These are phyloP conservation scores for Cryphonectria naterciae DNA, from an alignment of 2,329 filamentous ascomycete genomes.

Conservation along the genomic window DNA sequence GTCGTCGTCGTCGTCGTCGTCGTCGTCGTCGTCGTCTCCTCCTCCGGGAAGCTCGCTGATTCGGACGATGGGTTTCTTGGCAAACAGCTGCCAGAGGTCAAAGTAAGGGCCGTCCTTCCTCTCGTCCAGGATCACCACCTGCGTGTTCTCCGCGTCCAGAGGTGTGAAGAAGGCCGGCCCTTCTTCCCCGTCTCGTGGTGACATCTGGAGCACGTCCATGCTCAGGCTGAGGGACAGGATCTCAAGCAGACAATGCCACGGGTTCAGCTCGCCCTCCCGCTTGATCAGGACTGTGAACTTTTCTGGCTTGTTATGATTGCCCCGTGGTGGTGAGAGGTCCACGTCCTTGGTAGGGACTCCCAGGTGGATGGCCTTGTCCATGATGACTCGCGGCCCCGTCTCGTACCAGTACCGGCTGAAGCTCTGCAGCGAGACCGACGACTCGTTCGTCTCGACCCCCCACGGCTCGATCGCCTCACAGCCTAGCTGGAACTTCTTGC, in stretches of 20 bases:
- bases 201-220: constrained; percentile 36
- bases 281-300: constrained; percentile 36
- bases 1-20: too few species aligned
- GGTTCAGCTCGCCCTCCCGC: constrained; percentile 35
- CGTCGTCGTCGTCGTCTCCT: too few species aligned
- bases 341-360: not conserved
- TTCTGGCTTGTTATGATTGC: not conserved
- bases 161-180: constrained; percentile 23
- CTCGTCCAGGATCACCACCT: constrained; percentile 37
- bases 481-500: constrained; percentile 15
- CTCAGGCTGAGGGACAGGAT: constrained; percentile 36
- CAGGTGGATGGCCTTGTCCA: constrained; percentile 7
- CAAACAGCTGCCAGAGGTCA: constrained; percentile 39
- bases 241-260: constrained; percentile 38
- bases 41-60: not conserved
- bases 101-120: constrained; percentile 35
- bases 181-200: constrained; percentile 15
- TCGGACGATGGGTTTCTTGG: constrained; percentile 38
- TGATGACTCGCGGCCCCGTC: constrained; percentile 6
- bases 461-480: constrained; percentile 8
- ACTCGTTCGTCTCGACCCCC: constrained; percentile 1
- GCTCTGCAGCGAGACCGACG: not conserved
- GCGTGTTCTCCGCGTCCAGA: constrained; percentile 29
- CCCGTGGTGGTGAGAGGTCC: not conserved
- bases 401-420: constrained; percentile 24